phyloP scores from a whole-genome alignment of 495 filamentous ascomycete species.

The Tuber indicum region DNA sequence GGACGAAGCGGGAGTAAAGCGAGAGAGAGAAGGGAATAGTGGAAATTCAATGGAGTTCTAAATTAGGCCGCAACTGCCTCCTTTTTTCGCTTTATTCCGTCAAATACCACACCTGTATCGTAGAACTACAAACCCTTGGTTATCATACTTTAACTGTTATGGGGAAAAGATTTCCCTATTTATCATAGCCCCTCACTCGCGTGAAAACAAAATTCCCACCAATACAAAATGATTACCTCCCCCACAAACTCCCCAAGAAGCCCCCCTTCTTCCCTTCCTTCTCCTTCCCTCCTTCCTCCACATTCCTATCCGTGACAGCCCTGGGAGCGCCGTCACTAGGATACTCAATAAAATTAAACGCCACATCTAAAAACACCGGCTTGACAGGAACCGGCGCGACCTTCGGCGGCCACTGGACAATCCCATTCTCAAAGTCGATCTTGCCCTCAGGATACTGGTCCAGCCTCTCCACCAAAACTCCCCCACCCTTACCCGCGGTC shows the following conservation, averaged over 20 bases:
- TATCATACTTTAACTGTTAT: background rate
- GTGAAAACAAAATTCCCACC: background rate
- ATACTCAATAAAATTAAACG: constrained; percentile 97
- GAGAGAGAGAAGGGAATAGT: constrained; percentile 52
- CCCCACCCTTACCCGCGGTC: constrained; percentile 43
- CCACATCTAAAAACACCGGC: constrained; percentile 90
- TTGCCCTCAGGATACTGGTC: constrained; percentile 62
- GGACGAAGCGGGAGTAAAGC: constrained; percentile 70
- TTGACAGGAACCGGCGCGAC: constrained; percentile 84
- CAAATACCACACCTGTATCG: constrained; percentile 9
- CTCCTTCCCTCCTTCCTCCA: constrained; percentile 16
- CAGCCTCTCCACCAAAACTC: constrained; percentile 61
- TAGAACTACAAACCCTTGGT: background rate
- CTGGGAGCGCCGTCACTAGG: constrained; percentile 51
- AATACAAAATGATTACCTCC: constrained; percentile 26
- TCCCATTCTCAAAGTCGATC: constrained; percentile 62
- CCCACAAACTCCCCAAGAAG: constrained; percentile 42
- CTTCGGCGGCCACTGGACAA: constrained; percentile 80
- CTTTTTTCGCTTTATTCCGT: background rate
- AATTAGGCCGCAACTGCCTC: constrained; percentile 12
- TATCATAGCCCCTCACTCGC: constrained; percentile 1
- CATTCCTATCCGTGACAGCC: constrained; percentile 13
- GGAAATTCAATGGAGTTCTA: constrained; percentile 56
- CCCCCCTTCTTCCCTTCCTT: constrained; percentile 33
- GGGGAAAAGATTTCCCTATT: background rate